Base-by-base conservation (phyloP, 148 eudicot species). In the Camellia sinensis region DNA sequence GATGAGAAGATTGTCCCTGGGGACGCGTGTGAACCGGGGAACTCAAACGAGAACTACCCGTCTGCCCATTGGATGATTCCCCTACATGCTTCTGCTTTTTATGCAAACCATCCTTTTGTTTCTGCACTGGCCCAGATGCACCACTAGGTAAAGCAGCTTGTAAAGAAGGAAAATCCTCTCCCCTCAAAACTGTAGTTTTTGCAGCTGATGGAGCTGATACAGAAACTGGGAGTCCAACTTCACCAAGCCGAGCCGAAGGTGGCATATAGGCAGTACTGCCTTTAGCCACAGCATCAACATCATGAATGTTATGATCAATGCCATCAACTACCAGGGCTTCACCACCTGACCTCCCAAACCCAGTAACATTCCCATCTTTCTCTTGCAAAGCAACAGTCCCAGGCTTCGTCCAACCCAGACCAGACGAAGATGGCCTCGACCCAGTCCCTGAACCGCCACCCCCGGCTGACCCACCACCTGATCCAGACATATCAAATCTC, bases 121-220 rank as follows among this genome's bases (percentile, higher is more conserved):
- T 96, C 80, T 90, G 94, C 29, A 83, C 74, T 17, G 89, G 74
- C 43, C 91, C 94, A 60, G 87, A 87, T 48, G 88, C 79, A 6
- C 41, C 76, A 74, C 92, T 83, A 67, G 83, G 89, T 82, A 92
- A 81, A 15, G 98, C 94, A 78, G 97, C 99, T 75, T 80, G 82
- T 44, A 96, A 46, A 3, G 99, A 93, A 18, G 99, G 99, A 68
- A 96, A 96, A 85, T 96, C 99, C 79, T 96, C 99, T 64, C 98
- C 99, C 82, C 92, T 89, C 91, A 94, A 87, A 9, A 93, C 95
- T 40, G 82, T 68, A 0, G 89, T 86, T 83, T 86, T 96, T 53
- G 83, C 90, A 9, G 75, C 83, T 37, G 82, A 64, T 13, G 65
- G 74, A 69, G 76, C 70, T 50, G 76, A 54, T 52, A 61, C 77